Evolutionary conservation across 1,284 basidiomycete species (phyloP).

Genomic region (Cystobasidium sp.): DNA sequence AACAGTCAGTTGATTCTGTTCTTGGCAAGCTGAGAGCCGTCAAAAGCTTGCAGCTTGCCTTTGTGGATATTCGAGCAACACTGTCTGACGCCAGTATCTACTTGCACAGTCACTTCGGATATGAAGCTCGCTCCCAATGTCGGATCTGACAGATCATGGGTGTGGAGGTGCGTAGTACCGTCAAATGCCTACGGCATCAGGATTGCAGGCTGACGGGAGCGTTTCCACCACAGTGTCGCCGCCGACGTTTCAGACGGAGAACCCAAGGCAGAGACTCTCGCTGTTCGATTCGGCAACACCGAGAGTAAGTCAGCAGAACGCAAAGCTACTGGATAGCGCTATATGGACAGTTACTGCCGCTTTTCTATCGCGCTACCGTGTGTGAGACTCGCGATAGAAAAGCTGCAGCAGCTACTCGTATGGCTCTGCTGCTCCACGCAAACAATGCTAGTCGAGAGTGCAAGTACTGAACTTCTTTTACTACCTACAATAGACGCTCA

Average conservation of each 20-base stretch:
- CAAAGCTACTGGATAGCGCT: neutral
- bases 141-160: conserved; percentile 98
- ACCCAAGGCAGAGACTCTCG: conserved; percentile 88
- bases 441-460: neutral
- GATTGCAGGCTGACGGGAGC: conserved; percentile 20
- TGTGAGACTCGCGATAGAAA: too few relatives aligned
- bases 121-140: conserved; percentile 98
- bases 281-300: conserved; percentile 96
- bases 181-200: neutral
- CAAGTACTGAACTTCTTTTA: neutral
- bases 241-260: conserved; percentile 93
- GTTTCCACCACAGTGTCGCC: conserved; percentile 66
- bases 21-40: neutral
- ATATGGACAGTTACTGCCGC: too few relatives aligned
- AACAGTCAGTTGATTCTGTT: conserved; percentile 68
- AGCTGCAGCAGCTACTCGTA: too few relatives aligned
- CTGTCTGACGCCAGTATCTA: neutral
- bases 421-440: neutral
- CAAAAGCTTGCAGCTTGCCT: neutral
- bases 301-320: conserved; percentile 74
- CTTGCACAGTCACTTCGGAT: conserved; percentile 74
- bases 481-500: conserved; percentile 68
- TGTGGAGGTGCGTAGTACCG: conserved; percentile 66
- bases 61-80: neutral
- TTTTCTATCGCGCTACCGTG: too few relatives aligned